Evolutionary conservation across 495 filamentous ascomycete genomes (phyloP).

Genomic region (Neurospora sublineolata): DNA sequence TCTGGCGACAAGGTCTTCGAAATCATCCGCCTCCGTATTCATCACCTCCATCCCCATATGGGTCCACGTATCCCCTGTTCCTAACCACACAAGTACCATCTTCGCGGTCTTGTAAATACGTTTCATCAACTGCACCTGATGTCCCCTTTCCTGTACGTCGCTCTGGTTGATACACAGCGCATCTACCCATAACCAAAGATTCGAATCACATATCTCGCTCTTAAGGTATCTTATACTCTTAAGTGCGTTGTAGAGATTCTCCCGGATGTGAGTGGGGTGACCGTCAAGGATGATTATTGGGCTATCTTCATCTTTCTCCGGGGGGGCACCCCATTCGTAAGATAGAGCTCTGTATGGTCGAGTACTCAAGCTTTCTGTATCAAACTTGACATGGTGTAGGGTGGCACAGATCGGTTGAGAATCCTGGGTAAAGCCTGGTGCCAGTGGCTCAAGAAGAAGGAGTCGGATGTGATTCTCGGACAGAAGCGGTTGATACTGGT

Average conservation of each 20-base stretch:
- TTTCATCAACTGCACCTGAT: constrained; percentile 1
- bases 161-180: background rate
- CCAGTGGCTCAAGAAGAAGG: background rate
- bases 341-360: background rate
- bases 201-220: too few relatives aligned
- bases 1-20: background rate
- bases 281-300: background rate
- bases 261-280: background rate
- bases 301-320: background rate
- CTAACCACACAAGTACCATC: constrained; percentile 1
- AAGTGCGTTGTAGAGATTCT: background rate
- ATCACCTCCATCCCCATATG: background rate
- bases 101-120: background rate
- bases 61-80: background rate
- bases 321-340: background rate
- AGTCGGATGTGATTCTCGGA: background rate
- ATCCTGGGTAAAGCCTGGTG: rapidly evolving
- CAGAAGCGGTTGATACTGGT: background rate
- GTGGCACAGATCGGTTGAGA: background rate
- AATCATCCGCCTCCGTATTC: background rate
- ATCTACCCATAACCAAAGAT: background rate
- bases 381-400: background rate
- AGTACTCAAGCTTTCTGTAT: background rate
- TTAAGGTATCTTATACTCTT: background rate
- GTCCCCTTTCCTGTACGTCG: background rate